Percentiles rank a stretch among this genome's conserved stretches.
Evolutionary conservation across 139 green algal genomes (phyloP).

Genomic region (Deuterostichococcus epilithicus): DNA sequence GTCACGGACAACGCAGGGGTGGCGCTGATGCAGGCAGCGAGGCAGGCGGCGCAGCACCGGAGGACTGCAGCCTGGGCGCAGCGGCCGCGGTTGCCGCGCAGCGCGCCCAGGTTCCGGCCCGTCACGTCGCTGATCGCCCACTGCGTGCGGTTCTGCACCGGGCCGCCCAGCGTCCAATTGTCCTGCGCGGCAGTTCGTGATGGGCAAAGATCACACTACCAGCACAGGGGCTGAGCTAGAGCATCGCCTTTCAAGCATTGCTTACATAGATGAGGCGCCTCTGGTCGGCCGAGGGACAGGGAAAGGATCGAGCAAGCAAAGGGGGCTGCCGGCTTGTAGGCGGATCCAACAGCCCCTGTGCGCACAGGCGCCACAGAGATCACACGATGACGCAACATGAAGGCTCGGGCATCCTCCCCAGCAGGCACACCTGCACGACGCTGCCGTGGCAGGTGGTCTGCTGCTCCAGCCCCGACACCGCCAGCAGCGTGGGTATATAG

Average conservation of each 20-base stretch:
- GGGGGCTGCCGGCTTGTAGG: too few relatives aligned
- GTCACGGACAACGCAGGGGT: too few relatives aligned
- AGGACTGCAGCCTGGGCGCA: not conserved
- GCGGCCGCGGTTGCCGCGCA: not conserved
- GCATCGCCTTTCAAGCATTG: too few relatives aligned
- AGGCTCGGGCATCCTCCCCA: too few relatives aligned
- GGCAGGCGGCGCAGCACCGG: not conserved
- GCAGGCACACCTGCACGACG: not conserved
- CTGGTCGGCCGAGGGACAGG: too few relatives aligned
- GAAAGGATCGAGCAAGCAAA: too few relatives aligned
- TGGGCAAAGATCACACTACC: not conserved
- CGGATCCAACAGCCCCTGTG: too few relatives aligned
- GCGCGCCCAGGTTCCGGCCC: not conserved
- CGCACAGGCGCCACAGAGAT: too few relatives aligned
- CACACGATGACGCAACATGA: too few relatives aligned
- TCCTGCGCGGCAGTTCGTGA: not conserved
- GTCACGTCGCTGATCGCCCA: not conserved
- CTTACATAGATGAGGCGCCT: too few relatives aligned
- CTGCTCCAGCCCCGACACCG: not conserved
- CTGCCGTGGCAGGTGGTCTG: not conserved
- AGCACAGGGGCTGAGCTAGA: not conserved
- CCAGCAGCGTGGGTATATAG: not conserved
- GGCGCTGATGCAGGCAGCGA: too few relatives aligned
- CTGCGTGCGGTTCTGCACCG: not conserved
- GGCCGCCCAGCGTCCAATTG: not conserved